These are phyloP conservation scores for Penicillium sp. DNA, from an alignment of 2,329 filamentous ascomycete species.

Conservation along the genomic window DNA sequence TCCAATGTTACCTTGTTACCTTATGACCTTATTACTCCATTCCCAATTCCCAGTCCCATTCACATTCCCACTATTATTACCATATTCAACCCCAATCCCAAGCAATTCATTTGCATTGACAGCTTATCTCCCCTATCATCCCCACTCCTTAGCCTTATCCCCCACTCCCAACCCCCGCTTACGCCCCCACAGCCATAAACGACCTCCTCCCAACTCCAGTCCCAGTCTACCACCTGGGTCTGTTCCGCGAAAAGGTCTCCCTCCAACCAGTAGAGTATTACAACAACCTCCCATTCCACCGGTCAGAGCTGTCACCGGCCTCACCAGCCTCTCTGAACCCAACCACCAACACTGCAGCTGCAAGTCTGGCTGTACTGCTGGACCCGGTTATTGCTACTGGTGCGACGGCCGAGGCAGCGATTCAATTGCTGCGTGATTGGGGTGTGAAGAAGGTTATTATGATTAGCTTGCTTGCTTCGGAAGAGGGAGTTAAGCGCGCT, in stretches of 20 bases:
- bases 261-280: conserved; percentile 95
- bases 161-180: neutral
- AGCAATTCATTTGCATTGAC: neutral
- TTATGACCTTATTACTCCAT: neutral
- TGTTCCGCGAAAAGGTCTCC: conserved; percentile 85
- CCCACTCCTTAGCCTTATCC: neutral
- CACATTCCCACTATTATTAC: no score
- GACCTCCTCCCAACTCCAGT: conserved; percentile 76
- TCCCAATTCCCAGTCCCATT: neutral
- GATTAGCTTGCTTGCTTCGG: conserved; percentile 70
- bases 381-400: conserved; percentile 95
- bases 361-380: conserved; percentile 74
- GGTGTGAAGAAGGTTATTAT: conserved; percentile 80
- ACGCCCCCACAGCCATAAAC: conserved; percentile 62
- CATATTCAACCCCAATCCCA: no score
- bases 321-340: conserved; percentile 25
- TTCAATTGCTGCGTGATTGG: conserved; percentile 87
- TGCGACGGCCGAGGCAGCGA: conserved; percentile 82
- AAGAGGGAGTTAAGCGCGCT: conserved; percentile 67
- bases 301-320: conserved; percentile 25
- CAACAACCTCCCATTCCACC: conserved; percentile 82
- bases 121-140: neutral
- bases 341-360: conserved; percentile 40
- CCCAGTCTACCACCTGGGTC: conserved; percentile 86
- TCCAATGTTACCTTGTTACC: neutral